Evolutionary conservation across 441 rosid species (phyloP).

Genomic region (Cnidoscolus chayamansa): DNA sequence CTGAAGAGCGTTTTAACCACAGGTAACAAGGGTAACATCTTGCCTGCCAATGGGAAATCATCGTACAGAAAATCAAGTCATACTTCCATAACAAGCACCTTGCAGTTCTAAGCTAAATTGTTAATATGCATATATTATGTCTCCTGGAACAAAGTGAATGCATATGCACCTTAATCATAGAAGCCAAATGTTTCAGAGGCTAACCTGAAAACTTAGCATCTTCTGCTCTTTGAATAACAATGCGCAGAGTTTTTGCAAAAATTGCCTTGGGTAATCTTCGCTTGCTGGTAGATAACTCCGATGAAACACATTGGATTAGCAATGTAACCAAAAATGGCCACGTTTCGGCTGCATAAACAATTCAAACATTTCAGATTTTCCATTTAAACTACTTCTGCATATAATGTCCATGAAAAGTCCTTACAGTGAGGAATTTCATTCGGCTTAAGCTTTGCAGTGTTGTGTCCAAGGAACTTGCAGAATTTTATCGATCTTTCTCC

Average conservation of each 20-base stretch:
- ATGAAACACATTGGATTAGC: slow-evolving; percentile 66
- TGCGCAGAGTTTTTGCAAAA: slow-evolving; percentile 68
- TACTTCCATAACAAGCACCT: not conserved
- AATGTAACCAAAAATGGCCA: slow-evolving; percentile 81
- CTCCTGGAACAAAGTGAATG: not conserved
- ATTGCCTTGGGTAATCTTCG: slow-evolving; percentile 57
- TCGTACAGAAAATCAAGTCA: slow-evolving; percentile 12
- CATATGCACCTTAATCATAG: not conserved
- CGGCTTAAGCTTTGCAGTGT: slow-evolving; percentile 57
- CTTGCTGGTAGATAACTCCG: slow-evolving; percentile 72
- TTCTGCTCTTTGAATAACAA: slow-evolving; percentile 69
- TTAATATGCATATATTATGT: not conserved
- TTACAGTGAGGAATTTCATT: slow-evolving; percentile 75
- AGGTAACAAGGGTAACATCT: slow-evolving; percentile 54
- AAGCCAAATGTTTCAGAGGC: slow-evolving; percentile 6
- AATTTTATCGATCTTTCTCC: slow-evolving; percentile 63
- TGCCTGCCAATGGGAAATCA: slow-evolving; percentile 44
- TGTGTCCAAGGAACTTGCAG: slow-evolving; percentile 65
- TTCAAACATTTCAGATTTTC: slow-evolving; percentile 5
- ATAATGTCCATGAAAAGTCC: slow-evolving; percentile 6
- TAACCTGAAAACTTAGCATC: slow-evolving; percentile 69
- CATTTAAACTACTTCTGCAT: not conserved
- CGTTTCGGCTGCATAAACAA: slow-evolving; percentile 70
- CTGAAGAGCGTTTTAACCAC: slow-evolving; percentile 65
- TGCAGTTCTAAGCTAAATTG: not conserved